These are phyloP conservation scores for Paraglomus brasilianum DNA, from an alignment of 192 early-diverging fungal species.

Conservation along the genomic window DNA sequence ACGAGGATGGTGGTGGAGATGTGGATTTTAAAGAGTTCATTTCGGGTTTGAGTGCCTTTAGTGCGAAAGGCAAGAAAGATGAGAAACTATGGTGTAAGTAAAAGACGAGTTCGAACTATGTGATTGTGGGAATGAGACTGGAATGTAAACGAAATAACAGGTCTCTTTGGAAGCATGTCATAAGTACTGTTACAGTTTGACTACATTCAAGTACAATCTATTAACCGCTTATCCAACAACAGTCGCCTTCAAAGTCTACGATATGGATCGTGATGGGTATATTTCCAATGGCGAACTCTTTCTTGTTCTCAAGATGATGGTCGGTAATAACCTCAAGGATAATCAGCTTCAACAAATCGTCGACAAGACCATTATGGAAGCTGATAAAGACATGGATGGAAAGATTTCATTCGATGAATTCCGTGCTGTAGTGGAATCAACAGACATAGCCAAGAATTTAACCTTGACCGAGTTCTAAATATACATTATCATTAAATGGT, in stretches of 20 bases:
- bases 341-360: slow-evolving; percentile 99
- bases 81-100: slow-evolving; percentile 91
- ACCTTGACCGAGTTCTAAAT: slow-evolving; percentile 77
- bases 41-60: slow-evolving; percentile 90
- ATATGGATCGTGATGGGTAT: slow-evolving; percentile 98
- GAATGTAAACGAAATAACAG: not conserved
- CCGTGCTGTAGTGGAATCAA: slow-evolving; percentile 88
- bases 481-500: not conserved
- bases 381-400: slow-evolving; percentile 92
- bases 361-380: slow-evolving; percentile 99
- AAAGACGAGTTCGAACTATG: not conserved
- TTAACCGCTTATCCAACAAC: slow-evolving; percentile 14
- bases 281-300: slow-evolving; percentile 99
- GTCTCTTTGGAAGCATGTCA: not conserved
- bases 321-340: slow-evolving; percentile 94
- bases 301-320: slow-evolving; percentile 99
- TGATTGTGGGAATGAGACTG: not conserved
- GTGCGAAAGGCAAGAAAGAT: slow-evolving; percentile 88
- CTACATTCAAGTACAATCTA: slow-evolving; percentile 29
- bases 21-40: slow-evolving; percentile 99
- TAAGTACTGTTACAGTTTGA: too few species aligned
- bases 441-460: slow-evolving; percentile 95
- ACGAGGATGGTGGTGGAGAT: slow-evolving; percentile 97
- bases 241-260: slow-evolving; percentile 99
- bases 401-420: slow-evolving; percentile 98